phyloP scores from a whole-genome alignment of 345 rosid genomes.

The Raphanus raphanistrum region DNA sequence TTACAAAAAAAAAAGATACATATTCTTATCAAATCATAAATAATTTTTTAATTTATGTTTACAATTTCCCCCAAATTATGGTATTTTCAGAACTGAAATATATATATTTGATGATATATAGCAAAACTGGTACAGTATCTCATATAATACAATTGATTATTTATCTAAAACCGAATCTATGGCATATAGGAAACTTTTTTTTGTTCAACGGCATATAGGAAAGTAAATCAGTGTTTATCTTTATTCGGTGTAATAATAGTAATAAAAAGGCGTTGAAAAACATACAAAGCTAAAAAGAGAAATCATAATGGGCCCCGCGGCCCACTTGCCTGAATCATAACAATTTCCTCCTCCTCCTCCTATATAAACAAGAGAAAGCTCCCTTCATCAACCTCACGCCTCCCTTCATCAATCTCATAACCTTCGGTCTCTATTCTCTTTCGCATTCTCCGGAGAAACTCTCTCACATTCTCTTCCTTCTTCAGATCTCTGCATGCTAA shows the following conservation, averaged over 20 bases:
- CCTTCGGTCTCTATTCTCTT: slow-evolving; percentile 19
- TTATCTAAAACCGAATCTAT: background rate
- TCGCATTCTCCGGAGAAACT: slow-evolving; percentile 28
- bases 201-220: background rate
- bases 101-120: background rate
- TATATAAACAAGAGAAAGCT: slow-evolving; percentile 48
- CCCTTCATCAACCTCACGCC: slow-evolving; percentile 65
- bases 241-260: background rate
- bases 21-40: background rate
- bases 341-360: slow-evolving; percentile 9
- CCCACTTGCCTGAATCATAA: slow-evolving; percentile 27
- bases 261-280: background rate
- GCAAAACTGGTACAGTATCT: background rate
- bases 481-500: slow-evolving; percentile 48
- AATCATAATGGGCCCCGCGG: slow-evolving; percentile 31
- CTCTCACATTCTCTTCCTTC: background rate
- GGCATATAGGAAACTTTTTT: background rate
- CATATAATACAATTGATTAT: no score
- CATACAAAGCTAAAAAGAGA: background rate
- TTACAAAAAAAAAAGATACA: background rate
- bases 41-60: background rate
- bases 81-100: background rate
- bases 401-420: slow-evolving; percentile 17
- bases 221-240: background rate
- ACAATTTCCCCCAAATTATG: background rate